These are phyloP conservation scores for Fusarium ambrosium DNA, from an alignment of 2,329 filamentous ascomycete species.

Conservation along the genomic window DNA sequence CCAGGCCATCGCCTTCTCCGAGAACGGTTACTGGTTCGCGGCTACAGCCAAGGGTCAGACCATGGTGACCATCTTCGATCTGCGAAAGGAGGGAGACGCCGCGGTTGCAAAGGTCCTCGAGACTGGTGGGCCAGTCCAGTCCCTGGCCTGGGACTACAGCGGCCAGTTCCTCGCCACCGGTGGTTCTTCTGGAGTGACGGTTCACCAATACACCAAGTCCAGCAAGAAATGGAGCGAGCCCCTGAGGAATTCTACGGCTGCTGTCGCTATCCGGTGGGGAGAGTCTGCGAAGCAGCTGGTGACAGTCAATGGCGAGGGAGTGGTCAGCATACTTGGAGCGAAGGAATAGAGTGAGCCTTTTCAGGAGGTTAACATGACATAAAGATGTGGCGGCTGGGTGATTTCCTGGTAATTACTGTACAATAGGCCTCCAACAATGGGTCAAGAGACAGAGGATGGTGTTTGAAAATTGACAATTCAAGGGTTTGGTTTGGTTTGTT, in stretches of 20 bases:
- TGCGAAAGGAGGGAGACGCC: constrained; percentile 90
- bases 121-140: constrained; percentile 81
- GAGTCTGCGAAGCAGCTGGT: constrained; percentile 80
- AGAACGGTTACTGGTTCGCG: constrained; percentile 97
- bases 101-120: constrained; percentile 88
- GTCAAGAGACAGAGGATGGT: constrained; percentile 35
- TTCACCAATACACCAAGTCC: constrained; percentile 90
- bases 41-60: constrained; percentile 83
- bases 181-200: constrained; percentile 83
- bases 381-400: constrained; percentile 12
- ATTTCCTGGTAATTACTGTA: constrained; percentile 38
- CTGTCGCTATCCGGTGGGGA: constrained; percentile 84
- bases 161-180: constrained; percentile 91
- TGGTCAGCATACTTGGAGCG: constrained; percentile 76
- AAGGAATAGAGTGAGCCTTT: constrained; percentile 57
- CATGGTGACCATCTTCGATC: constrained; percentile 88
- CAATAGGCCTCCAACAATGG: constrained; percentile 35
- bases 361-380: constrained; percentile 21
- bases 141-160: constrained; percentile 91
- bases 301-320: constrained; percentile 80
- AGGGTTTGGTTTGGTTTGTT: constrained; percentile 23
- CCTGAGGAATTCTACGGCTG: constrained; percentile 80
- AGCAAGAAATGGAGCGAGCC: constrained; percentile 92
- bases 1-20: constrained; percentile 85
- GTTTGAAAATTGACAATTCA: constrained; percentile 44